phyloP scores from a whole-genome alignment of 2,329 filamentous ascomycete species.

The Paracoccidioides brasiliensis region DNA sequence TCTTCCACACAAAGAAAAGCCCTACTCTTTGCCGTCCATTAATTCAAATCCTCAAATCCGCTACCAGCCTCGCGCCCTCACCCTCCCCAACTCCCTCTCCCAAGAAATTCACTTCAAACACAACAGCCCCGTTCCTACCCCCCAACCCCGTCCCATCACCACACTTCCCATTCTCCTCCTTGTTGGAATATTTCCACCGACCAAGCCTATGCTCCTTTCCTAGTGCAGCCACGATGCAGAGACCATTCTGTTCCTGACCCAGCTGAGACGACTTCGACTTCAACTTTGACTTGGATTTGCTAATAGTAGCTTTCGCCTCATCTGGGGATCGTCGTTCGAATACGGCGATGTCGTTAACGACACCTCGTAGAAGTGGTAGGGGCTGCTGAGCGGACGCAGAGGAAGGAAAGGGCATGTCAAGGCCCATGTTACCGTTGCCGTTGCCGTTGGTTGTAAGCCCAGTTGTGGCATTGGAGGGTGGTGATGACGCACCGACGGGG shows the following conservation, averaged over 20 bases:
- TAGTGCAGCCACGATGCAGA: conserved; percentile 75
- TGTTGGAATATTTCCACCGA: conserved; percentile 52
- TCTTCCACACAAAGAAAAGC: too few species aligned
- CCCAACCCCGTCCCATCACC: conserved; percentile 20
- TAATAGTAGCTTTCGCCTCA: conserved; percentile 14
- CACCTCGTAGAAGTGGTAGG: conserved; percentile 46
- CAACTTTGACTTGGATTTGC: conserved; percentile 15
- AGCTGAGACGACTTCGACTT: conserved; percentile 7
- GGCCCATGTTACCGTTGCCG: conserved; percentile 16
- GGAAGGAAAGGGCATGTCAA: conserved; percentile 11
- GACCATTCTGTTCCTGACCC: conserved; percentile 34
- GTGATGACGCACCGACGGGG: conserved; percentile 40
- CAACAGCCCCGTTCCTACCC: conserved; percentile 69
- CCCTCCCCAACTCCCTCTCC: neutral
- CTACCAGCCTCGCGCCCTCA: neutral
- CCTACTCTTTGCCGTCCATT: neutral
- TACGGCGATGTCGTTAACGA: conserved; percentile 79
- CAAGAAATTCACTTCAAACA: conserved; percentile 62
- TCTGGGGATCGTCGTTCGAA: conserved; percentile 49
- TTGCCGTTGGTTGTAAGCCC: conserved; percentile 3
- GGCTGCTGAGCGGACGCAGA: conserved; percentile 15
- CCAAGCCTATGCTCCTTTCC: conserved; percentile 79
- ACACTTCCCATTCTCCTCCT: conserved; percentile 22
- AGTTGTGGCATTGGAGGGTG: neutral
- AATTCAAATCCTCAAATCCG: neutral